A percentile compares a stretch with the other conserved stretches of the same genome.
phyloP scores from a whole-genome alignment of 331 rosid genomes.

The Quercus phellos region DNA sequence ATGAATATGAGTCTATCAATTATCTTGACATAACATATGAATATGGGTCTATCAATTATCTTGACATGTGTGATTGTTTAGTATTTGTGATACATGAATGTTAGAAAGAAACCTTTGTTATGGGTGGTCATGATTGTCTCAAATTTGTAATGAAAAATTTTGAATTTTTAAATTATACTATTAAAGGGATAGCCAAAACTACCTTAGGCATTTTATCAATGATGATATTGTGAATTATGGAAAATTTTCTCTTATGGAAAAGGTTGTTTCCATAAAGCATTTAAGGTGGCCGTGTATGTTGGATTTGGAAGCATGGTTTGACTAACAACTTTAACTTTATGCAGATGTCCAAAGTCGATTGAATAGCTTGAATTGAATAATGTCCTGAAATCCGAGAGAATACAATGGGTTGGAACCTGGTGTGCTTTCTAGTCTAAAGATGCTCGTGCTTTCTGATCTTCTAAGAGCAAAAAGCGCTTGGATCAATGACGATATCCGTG shows the following conservation, averaged over 20 bases:
- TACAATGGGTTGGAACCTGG: not conserved
- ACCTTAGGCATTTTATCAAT: not conserved
- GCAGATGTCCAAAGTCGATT: too few relatives aligned
- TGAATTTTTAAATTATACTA: not conserved
- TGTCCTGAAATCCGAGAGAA: slow-evolving; percentile 19
- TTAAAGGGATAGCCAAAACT: not conserved
- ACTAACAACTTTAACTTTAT: too few relatives aligned
- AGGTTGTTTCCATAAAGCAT: too few relatives aligned
- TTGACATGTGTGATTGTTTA: not conserved
- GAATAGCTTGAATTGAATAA: not conserved
- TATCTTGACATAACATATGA: not conserved
- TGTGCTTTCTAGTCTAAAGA: slow-evolving; percentile 21
- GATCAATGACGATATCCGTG: not conserved
- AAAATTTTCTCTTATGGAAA: too few relatives aligned
- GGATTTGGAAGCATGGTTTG: too few relatives aligned
- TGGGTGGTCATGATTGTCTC: not conserved
- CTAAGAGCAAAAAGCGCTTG: not conserved
- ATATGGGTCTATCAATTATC: not conserved
- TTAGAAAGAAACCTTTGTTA: not conserved
- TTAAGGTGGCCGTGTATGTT: too few relatives aligned
- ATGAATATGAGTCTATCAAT: not conserved
- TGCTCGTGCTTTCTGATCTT: slow-evolving; percentile 1
- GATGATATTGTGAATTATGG: not conserved
- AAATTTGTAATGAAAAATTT: not conserved
- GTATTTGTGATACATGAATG: not conserved